Evolutionary conservation across 306 rosid species (phyloP), one percentile per base, ranked within the genome.

Genomic region (Ochetophila trinervis): DNA sequence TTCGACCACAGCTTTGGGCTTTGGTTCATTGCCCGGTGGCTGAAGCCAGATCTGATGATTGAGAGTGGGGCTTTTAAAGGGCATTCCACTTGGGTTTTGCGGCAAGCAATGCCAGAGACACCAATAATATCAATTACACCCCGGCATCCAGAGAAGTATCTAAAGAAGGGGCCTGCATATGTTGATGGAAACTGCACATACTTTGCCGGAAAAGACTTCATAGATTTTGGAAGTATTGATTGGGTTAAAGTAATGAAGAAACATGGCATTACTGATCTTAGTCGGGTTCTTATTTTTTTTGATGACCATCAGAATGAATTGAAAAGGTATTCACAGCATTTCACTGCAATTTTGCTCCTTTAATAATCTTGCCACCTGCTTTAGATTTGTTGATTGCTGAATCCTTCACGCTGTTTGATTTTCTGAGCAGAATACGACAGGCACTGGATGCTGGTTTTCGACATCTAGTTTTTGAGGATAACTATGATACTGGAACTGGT

Each of bases 1-100:
- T 94, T 94, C 67, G 99, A 94, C 75, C 99, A 94, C 85, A 94
- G 99, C 85, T 90, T 90, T 82, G 99, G 99, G 53, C 99, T 94
- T 62, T 94, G 99, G 99, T 94, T 90, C 82, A 85, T 90, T 57
- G 79, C 92, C 5, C 86, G 79, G 20, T 94, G 95, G 99, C 76
- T 94, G 69, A 88, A 90, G 85, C 99, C 97, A 1, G 86, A 88
- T 69, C 71, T 94, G 82, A 88, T 94, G 96, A 88, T 94, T 1
- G 99, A 88, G 86, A 94, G 97, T 61, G 99, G 99, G 44, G 99
- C 95, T 64, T 94, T 90, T 86, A 94, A 90, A 85, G 99, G 97
- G 56, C 99, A 94, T 68, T 94, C 99, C 37, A 94, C 99, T 66
- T 94, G 99, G 99, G 95, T 94, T 62, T 76, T 94, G 77, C 82